Evolutionary conservation across 768 basidiomycete species (phyloP), one percentile per base, ranked within the genome.

Genomic region (Rhodotorula kratochvilovae): DNA sequence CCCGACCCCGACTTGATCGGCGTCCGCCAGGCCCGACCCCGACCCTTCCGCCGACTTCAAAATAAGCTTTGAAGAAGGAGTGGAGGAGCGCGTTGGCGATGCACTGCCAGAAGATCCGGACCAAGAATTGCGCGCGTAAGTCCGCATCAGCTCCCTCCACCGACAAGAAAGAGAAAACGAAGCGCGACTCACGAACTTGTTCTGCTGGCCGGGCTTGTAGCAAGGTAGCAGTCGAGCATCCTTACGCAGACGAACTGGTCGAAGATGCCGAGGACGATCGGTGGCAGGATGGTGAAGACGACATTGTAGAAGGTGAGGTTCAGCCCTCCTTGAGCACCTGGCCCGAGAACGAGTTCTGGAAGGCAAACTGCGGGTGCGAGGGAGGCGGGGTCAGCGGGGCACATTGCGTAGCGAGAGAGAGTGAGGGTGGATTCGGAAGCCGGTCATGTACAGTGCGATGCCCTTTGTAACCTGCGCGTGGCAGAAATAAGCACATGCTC

Each of bases 291-390:
- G 51, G 95, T 95, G 83, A 98, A 98, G 60, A 96, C 80, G 76
- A 98, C 77, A 66, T 79, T 79, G 84, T 96, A 98, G 78, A 94
- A 85, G 1, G 96, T 93, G 78, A 98, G 85, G 96, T 95, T 96
- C 96, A 99, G 31, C 94, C 96, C 82, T 99, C 96, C 79, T 93
- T 94, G 61, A 92, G 90, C 72, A 98, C 94, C 80, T 98, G 96
- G 29, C 96, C 96, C 1, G 96, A 99, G 83, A 96, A 98, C 78
- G 95, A 96, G 84, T 98, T 99, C 86, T 94, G 91, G 84, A 97
- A 95, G 17, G 96, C 96, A 81, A 87, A 99, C 95, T 97, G 71
- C 35, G 45, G 16, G 12, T 11, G 25, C 23, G 29, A 46, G 29
- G 45, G 25, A 3, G 31, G 25, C 51, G n/a, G n/a, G n/a, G 33